Conservation (phyloP, 2,329 filamentous ascomycete species). For the Pseudocercospora musae region DNA sequence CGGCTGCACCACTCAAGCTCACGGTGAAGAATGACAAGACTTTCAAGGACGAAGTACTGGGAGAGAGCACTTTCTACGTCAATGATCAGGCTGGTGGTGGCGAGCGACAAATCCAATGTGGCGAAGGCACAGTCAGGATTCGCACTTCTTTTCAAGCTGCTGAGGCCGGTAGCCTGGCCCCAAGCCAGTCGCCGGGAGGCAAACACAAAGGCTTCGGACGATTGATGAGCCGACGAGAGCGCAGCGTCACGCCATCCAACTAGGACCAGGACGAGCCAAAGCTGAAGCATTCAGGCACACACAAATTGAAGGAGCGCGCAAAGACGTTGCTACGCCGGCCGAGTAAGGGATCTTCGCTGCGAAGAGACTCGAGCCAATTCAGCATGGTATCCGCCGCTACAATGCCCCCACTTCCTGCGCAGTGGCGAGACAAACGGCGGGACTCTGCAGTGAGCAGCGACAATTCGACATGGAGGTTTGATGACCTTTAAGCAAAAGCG, state of each 20-base stretch:
- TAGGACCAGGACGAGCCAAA: slow-evolving; percentile 18
- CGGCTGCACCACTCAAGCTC: slow-evolving; percentile 82
- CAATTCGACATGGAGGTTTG: background rate
- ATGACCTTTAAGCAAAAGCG: background rate
- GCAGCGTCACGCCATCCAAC: slow-evolving; percentile 33
- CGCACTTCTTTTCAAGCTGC: slow-evolving; percentile 30
- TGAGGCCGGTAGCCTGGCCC: slow-evolving; percentile 23
- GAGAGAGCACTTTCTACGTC: slow-evolving; percentile 87
- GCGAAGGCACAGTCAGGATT: slow-evolving; percentile 69
- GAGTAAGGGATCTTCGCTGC: background rate
- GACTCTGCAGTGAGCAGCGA: background rate
- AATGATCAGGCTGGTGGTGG: slow-evolving; percentile 68
- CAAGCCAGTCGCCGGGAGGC: slow-evolving; percentile 18
- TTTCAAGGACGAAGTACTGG: slow-evolving; percentile 81
- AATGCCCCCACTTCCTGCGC: background rate
- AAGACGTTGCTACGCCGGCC: slow-evolving; percentile 4
- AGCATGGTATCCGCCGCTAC: background rate
- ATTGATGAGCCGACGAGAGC: slow-evolving; percentile 28
- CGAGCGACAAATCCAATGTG: slow-evolving; percentile 70
- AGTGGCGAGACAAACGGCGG: background rate
- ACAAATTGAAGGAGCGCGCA: slow-evolving; percentile 1
- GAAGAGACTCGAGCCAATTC: background rate
- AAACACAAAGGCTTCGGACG: slow-evolving; percentile 27
- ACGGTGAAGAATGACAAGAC: slow-evolving; percentile 80
- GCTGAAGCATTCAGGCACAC: slow-evolving; percentile 5